Conservation (phyloP, 2,329 filamentous ascomycete species). For the Sclerotinia trifoliorum region DNA sequence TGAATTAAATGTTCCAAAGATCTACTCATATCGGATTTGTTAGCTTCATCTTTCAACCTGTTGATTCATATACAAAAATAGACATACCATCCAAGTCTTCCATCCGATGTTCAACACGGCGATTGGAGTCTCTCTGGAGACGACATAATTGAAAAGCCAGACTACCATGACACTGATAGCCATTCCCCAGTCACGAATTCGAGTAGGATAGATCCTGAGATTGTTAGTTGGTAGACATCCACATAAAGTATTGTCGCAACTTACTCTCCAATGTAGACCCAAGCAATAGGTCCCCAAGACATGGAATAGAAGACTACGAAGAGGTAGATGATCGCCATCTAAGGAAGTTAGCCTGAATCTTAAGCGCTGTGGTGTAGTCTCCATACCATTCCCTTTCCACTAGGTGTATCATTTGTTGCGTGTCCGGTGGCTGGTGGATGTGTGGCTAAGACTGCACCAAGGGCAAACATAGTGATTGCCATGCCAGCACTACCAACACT, state of each 20-base stretch:
- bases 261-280: slow-evolving; percentile 21
- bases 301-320: slow-evolving; percentile 20
- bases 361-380: neutral
- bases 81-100: slow-evolving; percentile 33
- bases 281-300: slow-evolving; percentile 14
- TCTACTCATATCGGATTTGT: slow-evolving; percentile 5
- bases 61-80: too few relatives aligned
- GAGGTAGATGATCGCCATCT: slow-evolving; percentile 21
- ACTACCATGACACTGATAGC: slow-evolving; percentile 50
- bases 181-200: slow-evolving; percentile 48
- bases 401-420: slow-evolving; percentile 11
- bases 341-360: neutral
- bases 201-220: slow-evolving; percentile 9
- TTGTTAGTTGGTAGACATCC: neutral
- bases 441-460: slow-evolving; percentile 15
- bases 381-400: slow-evolving; percentile 17
- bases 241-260: neutral
- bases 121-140: slow-evolving; percentile 49
- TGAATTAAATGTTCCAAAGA: slow-evolving; percentile 26
- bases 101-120: slow-evolving; percentile 49
- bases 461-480: slow-evolving; percentile 17
- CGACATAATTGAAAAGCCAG: slow-evolving; percentile 54
- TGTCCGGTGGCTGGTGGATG: slow-evolving; percentile 8
- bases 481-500: slow-evolving; percentile 17
- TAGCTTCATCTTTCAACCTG: neutral